Conservation (phyloP, 305 asterid species). For the Withania somnifera region DNA sequence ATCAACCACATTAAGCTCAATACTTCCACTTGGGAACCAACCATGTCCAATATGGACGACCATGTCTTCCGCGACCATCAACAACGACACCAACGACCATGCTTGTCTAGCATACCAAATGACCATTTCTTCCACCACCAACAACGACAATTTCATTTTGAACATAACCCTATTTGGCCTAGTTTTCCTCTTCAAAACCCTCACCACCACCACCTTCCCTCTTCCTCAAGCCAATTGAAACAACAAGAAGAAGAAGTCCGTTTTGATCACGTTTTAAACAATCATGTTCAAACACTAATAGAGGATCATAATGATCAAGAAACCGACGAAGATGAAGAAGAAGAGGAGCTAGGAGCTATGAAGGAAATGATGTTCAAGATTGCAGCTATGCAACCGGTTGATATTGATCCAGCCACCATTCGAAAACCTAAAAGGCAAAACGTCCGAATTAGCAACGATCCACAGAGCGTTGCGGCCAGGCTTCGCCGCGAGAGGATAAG, state of each 20-base stretch:
- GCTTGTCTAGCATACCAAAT: not conserved
- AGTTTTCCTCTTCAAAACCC: slow-evolving; percentile 3
- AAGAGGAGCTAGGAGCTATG: slow-evolving; percentile 72
- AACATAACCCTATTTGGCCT: not conserved
- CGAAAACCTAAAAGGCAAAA: slow-evolving; percentile 57
- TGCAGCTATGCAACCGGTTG: slow-evolving; percentile 89
- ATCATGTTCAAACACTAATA: not conserved
- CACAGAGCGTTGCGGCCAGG: slow-evolving; percentile 87
- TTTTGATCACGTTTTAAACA: not conserved
- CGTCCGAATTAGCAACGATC: slow-evolving; percentile 81
- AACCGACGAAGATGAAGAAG: slow-evolving; percentile 7
- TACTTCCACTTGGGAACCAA: slow-evolving; percentile 18
- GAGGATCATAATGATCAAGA: slow-evolving; percentile 2
- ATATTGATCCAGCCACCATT: slow-evolving; percentile 66
- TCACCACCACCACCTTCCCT: not conserved
- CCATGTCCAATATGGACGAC: slow-evolving; percentile 16
- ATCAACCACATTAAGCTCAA: slow-evolving; percentile 24
- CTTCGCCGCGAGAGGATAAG: slow-evolving; percentile 83
- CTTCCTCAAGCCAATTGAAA: not conserved
- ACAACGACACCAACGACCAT: slow-evolving; percentile 1
- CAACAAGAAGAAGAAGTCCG: not conserved
- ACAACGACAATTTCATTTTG: not conserved
- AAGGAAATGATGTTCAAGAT: slow-evolving; percentile 91
- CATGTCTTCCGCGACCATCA: slow-evolving; percentile 6
- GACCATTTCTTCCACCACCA: slow-evolving; percentile 6